Conservation (phyloP, 2,329 filamentous ascomycete genomes). For the Sporothrix variecibatus region DNA sequence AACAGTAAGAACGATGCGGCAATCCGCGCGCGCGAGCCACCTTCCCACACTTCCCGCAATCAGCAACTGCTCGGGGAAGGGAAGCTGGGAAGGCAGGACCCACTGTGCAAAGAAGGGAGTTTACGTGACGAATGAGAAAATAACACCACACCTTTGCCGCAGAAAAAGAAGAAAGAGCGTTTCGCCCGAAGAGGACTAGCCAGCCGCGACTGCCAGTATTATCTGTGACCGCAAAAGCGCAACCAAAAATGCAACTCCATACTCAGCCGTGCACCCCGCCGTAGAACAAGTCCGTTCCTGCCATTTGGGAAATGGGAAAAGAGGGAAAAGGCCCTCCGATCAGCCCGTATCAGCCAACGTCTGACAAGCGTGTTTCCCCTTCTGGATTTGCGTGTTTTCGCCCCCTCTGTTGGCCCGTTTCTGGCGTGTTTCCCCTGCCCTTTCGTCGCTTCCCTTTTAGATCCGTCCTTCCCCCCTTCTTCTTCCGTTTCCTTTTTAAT, state of each 20-base stretch:
- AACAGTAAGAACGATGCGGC: conserved; percentile 15
- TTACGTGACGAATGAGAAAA: conserved; percentile 15
- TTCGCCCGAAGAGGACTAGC: conserved; percentile 25
- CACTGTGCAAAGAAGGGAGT: neutral
- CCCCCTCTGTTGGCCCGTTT: conserved; percentile 17
- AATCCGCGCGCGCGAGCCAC: neutral
- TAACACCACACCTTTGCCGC: neutral
- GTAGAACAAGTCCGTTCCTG: neutral
- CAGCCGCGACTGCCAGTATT: neutral
- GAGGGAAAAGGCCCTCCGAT: neutral
- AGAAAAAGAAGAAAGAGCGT: neutral
- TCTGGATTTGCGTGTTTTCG: conserved; percentile 10
- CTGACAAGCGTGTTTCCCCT: conserved; percentile 2
- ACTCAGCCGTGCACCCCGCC: conserved; percentile 14
- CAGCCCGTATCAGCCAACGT: conserved; percentile 24
- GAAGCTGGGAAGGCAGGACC: neutral
- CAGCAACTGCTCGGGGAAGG: conserved; percentile 9
- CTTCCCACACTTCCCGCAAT: conserved; percentile 19
- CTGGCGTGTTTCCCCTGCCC: neutral
- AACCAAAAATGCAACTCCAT: neutral
- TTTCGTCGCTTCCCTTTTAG: conserved; percentile 9
- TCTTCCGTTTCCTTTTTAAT: conserved; percentile 25
- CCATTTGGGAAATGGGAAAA: neutral
- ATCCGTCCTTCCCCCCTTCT: conserved; percentile 10
- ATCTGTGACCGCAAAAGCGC: neutral